Percentiles rank a stretch among this genome's conserved stretches.
Conservation (phyloP, 1,139 yeast species). For the Magnusiomyces suaveolens region DNA sequence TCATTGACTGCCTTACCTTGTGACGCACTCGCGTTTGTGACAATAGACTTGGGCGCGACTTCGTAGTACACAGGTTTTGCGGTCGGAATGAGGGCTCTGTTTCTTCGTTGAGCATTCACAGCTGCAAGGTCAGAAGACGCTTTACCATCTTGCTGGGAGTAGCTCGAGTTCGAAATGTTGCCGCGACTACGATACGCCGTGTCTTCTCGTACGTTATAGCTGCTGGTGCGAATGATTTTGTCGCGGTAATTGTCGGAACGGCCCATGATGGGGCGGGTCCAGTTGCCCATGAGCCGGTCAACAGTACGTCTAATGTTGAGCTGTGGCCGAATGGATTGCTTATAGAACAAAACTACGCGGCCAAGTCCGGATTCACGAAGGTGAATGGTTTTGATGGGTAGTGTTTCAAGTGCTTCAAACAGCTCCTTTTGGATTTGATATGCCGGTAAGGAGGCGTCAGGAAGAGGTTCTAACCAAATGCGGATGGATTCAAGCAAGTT, state of each 20-base stretch:
- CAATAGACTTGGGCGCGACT: conserved; percentile 69
- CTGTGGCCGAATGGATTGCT: conserved; percentile 83
- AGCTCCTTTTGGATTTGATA: conserved; percentile 89
- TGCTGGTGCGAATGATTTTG: conserved; percentile 60
- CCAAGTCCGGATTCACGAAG: conserved; percentile 91
- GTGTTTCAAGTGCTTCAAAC: conserved; percentile 57
- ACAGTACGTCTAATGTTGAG: conserved; percentile 77
- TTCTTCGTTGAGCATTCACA: conserved; percentile 76
- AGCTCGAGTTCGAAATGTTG: conserved; percentile 4
- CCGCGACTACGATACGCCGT: conserved; percentile 16
- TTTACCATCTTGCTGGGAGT: conserved; percentile 6
- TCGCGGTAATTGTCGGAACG: conserved; percentile 92
- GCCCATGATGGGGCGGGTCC: conserved; percentile 98
- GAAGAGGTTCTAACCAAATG: conserved; percentile 96
- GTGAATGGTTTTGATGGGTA: conserved; percentile 94
- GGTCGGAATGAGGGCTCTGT: conserved; percentile 90
- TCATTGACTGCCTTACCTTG: conserved; percentile 39
- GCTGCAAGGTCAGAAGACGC: conserved; percentile 61
- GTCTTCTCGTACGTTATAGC: conserved; percentile 47
- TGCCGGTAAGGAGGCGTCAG: conserved; percentile 95
- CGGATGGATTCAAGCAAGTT: conserved; percentile 88
- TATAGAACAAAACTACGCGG: conserved; percentile 87
- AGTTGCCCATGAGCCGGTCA: conserved; percentile 83
- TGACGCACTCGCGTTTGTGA: conserved; percentile 39
- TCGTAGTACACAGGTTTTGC: conserved; percentile 83